These are phyloP conservation scores for Hyphopichia buzzinii DNA, from an alignment of 1,139 yeast species.

Conservation along the genomic window DNA sequence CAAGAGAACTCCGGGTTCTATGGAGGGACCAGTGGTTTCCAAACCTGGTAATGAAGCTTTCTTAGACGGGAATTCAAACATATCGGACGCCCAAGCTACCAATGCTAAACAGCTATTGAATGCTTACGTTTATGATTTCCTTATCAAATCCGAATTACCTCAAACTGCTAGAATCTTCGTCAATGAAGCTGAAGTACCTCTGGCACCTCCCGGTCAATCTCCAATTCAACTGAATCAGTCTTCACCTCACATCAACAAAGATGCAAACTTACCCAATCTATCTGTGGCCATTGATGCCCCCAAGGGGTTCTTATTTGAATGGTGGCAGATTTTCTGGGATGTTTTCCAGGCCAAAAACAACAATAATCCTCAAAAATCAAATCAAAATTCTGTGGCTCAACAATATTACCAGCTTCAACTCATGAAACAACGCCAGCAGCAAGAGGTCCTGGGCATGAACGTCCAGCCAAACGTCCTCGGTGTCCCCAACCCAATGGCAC, in stretches of 20 bases:
- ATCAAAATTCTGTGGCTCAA: conserved; percentile 61
- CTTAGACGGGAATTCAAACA: conserved; percentile 22
- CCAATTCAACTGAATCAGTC: conserved; percentile 12
- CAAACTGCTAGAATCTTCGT: conserved; percentile 73
- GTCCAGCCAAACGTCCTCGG: conserved; percentile 22
- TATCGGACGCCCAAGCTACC: conserved; percentile 51
- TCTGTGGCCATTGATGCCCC: conserved; percentile 72
- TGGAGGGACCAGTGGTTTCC: conserved; percentile 4
- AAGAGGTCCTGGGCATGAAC: conserved; percentile 44
- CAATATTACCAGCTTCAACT: conserved; percentile 72
- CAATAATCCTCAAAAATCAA: conserved; percentile 18
- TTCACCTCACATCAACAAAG: conserved; percentile 27
- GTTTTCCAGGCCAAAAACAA: conserved; percentile 72
- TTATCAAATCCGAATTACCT: conserved; percentile 68
- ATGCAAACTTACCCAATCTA: conserved; percentile 47
- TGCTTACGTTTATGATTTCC: conserved; percentile 84
- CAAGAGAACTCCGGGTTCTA: conserved; percentile 28
- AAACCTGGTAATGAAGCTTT: background rate
- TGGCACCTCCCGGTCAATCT: conserved; percentile 13
- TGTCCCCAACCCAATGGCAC: conserved; percentile 5
- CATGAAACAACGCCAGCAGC: conserved; percentile 63
- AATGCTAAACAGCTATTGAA: conserved; percentile 69
- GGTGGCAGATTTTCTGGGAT: conserved; percentile 99
- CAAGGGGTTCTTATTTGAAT: conserved; percentile 82
- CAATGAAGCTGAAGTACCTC: conserved; percentile 65